Conservation (phyloP, 139 green algal genomes). For the Chlorella sp. region DNA sequence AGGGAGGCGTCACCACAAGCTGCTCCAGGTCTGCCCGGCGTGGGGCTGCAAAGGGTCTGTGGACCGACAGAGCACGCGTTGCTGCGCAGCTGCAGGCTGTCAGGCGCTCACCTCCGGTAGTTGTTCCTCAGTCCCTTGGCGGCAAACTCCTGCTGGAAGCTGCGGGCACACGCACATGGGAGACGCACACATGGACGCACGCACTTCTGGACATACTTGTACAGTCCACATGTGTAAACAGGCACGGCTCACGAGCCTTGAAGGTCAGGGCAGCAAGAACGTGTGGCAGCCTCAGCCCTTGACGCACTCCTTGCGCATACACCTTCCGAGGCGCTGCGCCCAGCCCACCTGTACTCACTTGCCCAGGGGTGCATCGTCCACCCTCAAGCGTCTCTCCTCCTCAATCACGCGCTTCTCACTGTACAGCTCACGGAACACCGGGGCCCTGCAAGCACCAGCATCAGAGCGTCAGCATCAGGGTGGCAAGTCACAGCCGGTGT, state of each 20-base stretch:
- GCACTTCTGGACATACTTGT: not conserved
- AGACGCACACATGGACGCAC: not conserved
- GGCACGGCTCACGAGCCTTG: not conserved
- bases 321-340: not conserved
- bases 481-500: too few species aligned
- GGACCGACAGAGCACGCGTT: too few species aligned
- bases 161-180: conserved; percentile 1
- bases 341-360: conserved; percentile 18
- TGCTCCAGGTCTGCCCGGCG: too few species aligned
- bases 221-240: not conserved
- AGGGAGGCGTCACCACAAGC: too few species aligned
- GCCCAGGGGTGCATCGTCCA: conserved; percentile 73
- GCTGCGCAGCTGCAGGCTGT: too few species aligned
- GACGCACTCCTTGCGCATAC: not conserved
- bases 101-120: too few species aligned
- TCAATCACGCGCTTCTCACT: conserved; percentile 78
- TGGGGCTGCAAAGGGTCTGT: too few species aligned
- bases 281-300: not conserved
- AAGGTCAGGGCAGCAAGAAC: not conserved
- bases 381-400: conserved; percentile 72
- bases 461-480: too few species aligned
- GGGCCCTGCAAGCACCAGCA: too few species aligned
- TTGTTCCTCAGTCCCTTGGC: conserved; percentile 46
- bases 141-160: conserved; percentile 28
- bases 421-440: conserved; percentile 78